These are phyloP conservation scores for Rhizophagus clarus DNA, from an alignment of 192 early-diverging fungal genomes.

Conservation along the genomic window DNA sequence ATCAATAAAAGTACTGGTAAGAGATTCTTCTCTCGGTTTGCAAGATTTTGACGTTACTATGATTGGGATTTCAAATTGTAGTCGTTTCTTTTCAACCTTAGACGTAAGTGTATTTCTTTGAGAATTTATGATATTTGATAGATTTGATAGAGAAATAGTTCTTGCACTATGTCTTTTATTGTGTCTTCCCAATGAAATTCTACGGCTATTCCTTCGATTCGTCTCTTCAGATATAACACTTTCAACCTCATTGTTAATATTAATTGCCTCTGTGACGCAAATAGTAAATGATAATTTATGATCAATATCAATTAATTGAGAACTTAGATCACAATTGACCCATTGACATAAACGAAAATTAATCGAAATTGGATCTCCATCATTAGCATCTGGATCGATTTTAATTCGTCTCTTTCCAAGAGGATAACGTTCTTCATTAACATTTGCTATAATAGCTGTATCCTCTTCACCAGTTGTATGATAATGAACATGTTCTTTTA, in stretches of 20 bases:
- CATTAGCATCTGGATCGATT: neutral
- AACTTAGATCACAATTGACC: constrained; percentile 20
- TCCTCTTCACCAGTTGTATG: constrained; percentile 35
- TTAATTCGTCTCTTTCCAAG: constrained; percentile 28
- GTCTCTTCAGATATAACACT: no score
- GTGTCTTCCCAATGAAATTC: no score
- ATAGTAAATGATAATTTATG: constrained; percentile 10
- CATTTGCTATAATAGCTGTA: constrained; percentile 10
- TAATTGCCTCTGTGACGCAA: neutral
- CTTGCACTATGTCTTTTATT: neutral
- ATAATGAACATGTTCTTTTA: constrained; percentile 41
- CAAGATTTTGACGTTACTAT: constrained; percentile 5
- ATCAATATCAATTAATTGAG: constrained; percentile 12
- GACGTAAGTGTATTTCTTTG: neutral
- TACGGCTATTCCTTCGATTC: no score
- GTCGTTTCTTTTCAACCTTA: neutral
- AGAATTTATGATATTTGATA: neutral
- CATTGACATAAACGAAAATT: constrained; percentile 14
- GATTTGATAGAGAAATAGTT: neutral
- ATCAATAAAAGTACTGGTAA: neutral
- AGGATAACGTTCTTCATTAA: constrained; percentile 37
- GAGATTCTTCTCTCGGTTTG: neutral
- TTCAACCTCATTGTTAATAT: no score
- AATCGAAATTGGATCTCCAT: neutral
- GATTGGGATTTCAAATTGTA: constrained; percentile 5